Conservation (phyloP, 441 rosid genomes). For the Erodium moschatum region DNA sequence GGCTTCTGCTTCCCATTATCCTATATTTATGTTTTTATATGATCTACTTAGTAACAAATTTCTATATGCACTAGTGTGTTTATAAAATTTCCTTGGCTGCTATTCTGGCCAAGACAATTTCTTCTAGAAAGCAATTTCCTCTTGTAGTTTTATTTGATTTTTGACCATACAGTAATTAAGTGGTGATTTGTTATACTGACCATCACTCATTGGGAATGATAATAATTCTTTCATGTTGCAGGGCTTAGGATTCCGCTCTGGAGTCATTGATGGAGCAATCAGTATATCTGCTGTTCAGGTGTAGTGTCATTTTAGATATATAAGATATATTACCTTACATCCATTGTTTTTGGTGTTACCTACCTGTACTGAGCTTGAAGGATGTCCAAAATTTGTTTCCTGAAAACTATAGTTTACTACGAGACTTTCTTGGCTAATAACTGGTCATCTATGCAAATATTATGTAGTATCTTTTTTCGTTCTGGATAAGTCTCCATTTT, state of each 20-base stretch:
- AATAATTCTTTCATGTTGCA: slow-evolving; percentile 23
- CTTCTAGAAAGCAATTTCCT: neutral
- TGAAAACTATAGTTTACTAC: neutral
- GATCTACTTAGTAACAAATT: neutral
- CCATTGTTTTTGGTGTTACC: neutral
- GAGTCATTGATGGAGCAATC: slow-evolving; percentile 82
- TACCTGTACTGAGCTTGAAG: neutral
- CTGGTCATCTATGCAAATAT: neutral
- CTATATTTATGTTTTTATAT: neutral
- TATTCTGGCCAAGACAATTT: neutral
- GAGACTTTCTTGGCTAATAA: neutral
- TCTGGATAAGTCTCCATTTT: neutral
- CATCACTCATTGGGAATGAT: neutral
- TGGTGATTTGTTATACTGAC: neutral
- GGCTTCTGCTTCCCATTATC: neutral
- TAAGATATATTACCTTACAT: neutral
- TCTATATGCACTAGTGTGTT: neutral
- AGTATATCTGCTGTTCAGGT: slow-evolving; percentile 96
- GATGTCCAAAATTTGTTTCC: neutral
- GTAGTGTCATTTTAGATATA: neutral
- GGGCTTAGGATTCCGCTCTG: slow-evolving; percentile 82
- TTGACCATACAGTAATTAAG: neutral
- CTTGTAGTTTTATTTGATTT: neutral
- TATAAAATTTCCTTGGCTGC: neutral
- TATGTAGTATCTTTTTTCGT: neutral